These are phyloP conservation scores for Sarcodon sp. DNA, from an alignment of 768 basidiomycete species.

Conservation along the genomic window DNA sequence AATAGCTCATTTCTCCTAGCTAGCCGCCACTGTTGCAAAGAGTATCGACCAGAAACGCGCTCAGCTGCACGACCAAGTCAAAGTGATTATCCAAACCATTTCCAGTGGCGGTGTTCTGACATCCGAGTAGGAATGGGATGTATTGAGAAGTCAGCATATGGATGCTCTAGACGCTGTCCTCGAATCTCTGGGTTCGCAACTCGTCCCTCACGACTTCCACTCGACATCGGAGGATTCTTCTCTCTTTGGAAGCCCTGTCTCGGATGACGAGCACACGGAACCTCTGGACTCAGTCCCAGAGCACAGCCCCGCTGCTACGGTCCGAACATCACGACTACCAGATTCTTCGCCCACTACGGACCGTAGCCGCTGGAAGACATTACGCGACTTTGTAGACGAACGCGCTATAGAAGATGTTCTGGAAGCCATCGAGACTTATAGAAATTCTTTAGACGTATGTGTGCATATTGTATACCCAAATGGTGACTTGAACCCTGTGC, in stretches of 20 bases:
- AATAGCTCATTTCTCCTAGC: conserved; percentile 20
- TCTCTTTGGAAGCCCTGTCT: conserved; percentile 68
- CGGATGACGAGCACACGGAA: conserved; percentile 25
- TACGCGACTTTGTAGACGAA: conserved; percentile 82
- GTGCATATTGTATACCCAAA: not conserved
- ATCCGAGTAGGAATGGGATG: conserved; percentile 55
- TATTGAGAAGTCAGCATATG: conserved; percentile 41
- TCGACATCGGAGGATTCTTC: conserved; percentile 53
- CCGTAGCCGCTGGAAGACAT: conserved; percentile 60
- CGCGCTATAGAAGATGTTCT: conserved; percentile 65
- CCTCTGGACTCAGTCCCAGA: conserved; percentile 10
- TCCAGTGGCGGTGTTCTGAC: conserved; percentile 1
- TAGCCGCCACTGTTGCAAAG: conserved; percentile 63
- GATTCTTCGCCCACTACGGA: conserved; percentile 19
- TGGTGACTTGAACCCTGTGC: not conserved
- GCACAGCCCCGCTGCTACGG: conserved; percentile 30
- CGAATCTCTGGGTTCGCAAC: conserved; percentile 57
- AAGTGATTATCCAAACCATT: conserved; percentile 25
- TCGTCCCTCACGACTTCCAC: conserved; percentile 72
- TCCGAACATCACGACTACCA: conserved; percentile 13
- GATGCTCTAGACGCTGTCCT: conserved; percentile 56
- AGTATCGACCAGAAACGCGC: conserved; percentile 61
- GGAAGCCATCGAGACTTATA: conserved; percentile 62
- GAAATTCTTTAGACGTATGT: conserved; percentile 55
- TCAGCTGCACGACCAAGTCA: conserved; percentile 44